Percentiles rank a stretch among this genome's conserved stretches.
Conservation (phyloP, 2,329 filamentous ascomycete genomes). For the Fusarium virguliforme region DNA sequence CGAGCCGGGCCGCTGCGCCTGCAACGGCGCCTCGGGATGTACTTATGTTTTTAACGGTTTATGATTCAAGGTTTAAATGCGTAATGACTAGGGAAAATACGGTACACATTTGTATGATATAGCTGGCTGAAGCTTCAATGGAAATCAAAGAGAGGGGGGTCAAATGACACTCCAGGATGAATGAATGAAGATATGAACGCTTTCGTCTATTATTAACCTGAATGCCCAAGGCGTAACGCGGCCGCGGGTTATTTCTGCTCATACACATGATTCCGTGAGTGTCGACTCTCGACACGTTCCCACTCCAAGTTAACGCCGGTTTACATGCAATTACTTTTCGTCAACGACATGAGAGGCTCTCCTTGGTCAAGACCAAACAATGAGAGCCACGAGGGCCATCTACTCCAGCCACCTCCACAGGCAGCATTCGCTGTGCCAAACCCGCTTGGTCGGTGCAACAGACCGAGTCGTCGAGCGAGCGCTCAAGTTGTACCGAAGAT, state of each 20-base stretch:
- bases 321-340: conserved; percentile 36
- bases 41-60: conserved; percentile 35
- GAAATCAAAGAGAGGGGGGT: background rate
- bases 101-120: conserved; percentile 21
- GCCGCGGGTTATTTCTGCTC: conserved; percentile 10
- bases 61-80: conserved; percentile 36
- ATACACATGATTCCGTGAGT: conserved; percentile 16
- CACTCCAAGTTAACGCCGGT: conserved; percentile 38
- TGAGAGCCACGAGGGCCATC: conserved; percentile 7
- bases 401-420: conserved; percentile 6
- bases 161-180: conserved; percentile 16
- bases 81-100: conserved; percentile 32
- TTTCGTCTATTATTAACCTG: conserved; percentile 41
- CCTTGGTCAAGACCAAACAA: conserved; percentile 1
- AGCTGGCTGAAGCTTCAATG: conserved; percentile 12
- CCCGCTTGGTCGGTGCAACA: background rate
- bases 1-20: background rate
- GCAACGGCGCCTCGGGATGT: conserved; percentile 1
- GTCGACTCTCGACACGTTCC: conserved; percentile 20
- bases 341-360: conserved; percentile 24
- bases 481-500: conserved; percentile 7
- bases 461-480: background rate
- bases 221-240: conserved; percentile 21
- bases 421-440: conserved; percentile 14
- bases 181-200: conserved; percentile 46